Conservation (phyloP, 768 basidiomycete species). For the Gloeostereum incarnatum region DNA sequence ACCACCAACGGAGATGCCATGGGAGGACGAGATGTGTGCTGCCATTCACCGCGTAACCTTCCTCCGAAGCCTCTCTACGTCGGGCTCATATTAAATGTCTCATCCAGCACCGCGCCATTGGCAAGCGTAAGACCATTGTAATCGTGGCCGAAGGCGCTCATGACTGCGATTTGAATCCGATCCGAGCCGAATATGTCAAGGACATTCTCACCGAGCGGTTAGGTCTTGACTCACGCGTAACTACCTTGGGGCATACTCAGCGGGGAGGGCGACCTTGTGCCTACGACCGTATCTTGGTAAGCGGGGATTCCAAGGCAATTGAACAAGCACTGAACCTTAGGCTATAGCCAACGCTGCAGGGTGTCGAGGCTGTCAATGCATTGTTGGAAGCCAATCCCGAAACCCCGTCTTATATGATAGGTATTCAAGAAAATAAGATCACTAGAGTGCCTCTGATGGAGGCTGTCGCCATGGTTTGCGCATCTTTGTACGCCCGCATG, state of each 20-base stretch:
- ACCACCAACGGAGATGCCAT: constrained; percentile 68
- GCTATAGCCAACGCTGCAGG: constrained; percentile 87
- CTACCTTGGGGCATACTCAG: constrained; percentile 94
- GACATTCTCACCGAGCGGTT: constrained; percentile 79
- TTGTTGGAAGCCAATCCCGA: constrained; percentile 79
- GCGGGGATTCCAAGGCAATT: constrained; percentile 11
- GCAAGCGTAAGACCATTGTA: constrained; percentile 97
- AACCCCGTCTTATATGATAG: constrained; percentile 97
- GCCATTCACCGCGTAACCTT: constrained; percentile 59
- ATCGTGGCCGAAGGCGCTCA: constrained; percentile 97
- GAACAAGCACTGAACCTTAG: constrained; percentile 2
- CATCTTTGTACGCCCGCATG: background rate
- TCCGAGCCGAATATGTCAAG: constrained; percentile 86
- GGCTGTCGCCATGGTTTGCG: constrained; percentile 74
- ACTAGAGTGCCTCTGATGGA: constrained; percentile 86
- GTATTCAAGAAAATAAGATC: constrained; percentile 92
- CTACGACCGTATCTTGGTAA: constrained; percentile 82
- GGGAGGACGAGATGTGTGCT: constrained; percentile 91
- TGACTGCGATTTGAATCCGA: constrained; percentile 83
- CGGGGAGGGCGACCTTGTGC: constrained; percentile 93
- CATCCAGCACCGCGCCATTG: constrained; percentile 74
- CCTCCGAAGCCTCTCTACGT: background rate
- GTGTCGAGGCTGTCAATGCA: constrained; percentile 86
- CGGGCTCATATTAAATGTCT: background rate
- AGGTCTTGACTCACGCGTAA: constrained; percentile 91